These are phyloP conservation scores for Phytophthora hibernalis DNA, from an alignment of 352 stramenopile species.

Conservation along the genomic window DNA sequence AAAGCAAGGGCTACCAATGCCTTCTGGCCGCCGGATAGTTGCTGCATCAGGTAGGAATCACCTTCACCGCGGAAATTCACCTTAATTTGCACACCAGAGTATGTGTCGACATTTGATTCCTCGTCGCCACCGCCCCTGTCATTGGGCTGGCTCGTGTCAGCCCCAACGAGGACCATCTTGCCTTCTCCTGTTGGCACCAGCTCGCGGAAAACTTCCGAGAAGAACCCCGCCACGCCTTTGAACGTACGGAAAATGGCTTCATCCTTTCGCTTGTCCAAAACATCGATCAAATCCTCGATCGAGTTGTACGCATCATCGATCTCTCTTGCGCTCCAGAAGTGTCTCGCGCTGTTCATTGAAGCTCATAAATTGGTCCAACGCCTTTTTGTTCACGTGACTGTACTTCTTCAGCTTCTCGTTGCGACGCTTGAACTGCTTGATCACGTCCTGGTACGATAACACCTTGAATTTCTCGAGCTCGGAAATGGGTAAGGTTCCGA, in stretches of 20 bases:
- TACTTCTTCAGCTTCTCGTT: conserved; percentile 98
- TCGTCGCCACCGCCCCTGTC: conserved; percentile 23
- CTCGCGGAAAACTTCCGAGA: conserved; percentile 98
- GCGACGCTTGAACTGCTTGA: conserved; percentile 94
- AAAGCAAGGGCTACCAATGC: conserved; percentile 99
- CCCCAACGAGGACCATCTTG: conserved; percentile 97
- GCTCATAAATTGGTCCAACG: conserved; percentile 99
- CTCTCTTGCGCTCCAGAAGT: conserved; percentile 96
- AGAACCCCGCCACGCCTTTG: conserved; percentile 97
- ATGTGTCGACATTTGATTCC: conserved; percentile 89
- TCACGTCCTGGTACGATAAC: conserved; percentile 91
- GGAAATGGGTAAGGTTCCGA: conserved; percentile 95
- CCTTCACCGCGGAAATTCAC: conserved; percentile 97
- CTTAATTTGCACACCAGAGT: conserved; percentile 98
- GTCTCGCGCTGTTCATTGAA: conserved; percentile 95
- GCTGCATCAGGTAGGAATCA: conserved; percentile 98
- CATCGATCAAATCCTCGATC: conserved; percentile 90
- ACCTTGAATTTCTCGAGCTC: conserved; percentile 94
- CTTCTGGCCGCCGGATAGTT: conserved; percentile 99
- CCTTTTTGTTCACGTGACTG: conserved; percentile 99
- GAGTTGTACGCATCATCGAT: conserved; percentile 94
- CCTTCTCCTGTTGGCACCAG: conserved; percentile 97
- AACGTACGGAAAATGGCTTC: conserved; percentile 99
- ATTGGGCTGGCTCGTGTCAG: conserved; percentile 48
- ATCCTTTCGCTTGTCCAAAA: conserved; percentile 96